Evolutionary conservation across 2,329 filamentous ascomycete species (phyloP).

Genomic region (Rhinocladiella mackenziei): DNA sequence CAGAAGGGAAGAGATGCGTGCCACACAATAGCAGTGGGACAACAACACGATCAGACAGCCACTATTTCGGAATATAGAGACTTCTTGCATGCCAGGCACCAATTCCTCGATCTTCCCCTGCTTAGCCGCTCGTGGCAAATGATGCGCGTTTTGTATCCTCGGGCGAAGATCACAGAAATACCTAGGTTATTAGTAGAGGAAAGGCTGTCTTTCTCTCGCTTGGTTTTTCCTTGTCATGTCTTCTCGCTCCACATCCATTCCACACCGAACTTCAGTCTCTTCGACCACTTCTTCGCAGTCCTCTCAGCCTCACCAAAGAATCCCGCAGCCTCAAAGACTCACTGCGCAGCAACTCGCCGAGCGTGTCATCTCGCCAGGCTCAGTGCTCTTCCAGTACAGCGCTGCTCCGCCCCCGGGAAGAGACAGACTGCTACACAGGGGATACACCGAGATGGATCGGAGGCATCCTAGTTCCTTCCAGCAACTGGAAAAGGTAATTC

Average conservation of each 20-base stretch:
- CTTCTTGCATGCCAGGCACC: too few relatives aligned
- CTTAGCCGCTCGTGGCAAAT: conserved; percentile 21
- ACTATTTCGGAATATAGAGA: too few relatives aligned
- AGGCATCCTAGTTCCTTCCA: conserved; percentile 96
- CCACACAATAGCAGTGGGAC: neutral
- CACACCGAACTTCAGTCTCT: conserved; percentile 24
- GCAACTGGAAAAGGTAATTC: conserved; percentile 80
- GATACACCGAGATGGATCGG: conserved; percentile 66
- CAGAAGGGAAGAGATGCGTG: neutral
- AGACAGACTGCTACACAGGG: conserved; percentile 17
- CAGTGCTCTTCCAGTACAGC: conserved; percentile 27
- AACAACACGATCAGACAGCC: neutral
- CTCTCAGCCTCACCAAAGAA: conserved; percentile 12
- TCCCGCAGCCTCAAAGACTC: conserved; percentile 14
- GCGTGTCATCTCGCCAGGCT: conserved; percentile 29
- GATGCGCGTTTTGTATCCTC: conserved; percentile 10
- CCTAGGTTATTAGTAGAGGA: neutral
- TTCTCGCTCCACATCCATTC: conserved; percentile 24
- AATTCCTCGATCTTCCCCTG: neutral
- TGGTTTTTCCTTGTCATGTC: conserved; percentile 23
- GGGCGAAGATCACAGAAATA: conserved; percentile 1
- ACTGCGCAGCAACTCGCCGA: conserved; percentile 26
- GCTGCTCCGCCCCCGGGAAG: conserved; percentile 17
- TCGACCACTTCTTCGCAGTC: conserved; percentile 22
- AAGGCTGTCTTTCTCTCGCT: conserved; percentile 11